These are phyloP conservation scores for Fusarium sp. DNA, from an alignment of 2,329 filamentous ascomycete genomes.

Conservation along the genomic window DNA sequence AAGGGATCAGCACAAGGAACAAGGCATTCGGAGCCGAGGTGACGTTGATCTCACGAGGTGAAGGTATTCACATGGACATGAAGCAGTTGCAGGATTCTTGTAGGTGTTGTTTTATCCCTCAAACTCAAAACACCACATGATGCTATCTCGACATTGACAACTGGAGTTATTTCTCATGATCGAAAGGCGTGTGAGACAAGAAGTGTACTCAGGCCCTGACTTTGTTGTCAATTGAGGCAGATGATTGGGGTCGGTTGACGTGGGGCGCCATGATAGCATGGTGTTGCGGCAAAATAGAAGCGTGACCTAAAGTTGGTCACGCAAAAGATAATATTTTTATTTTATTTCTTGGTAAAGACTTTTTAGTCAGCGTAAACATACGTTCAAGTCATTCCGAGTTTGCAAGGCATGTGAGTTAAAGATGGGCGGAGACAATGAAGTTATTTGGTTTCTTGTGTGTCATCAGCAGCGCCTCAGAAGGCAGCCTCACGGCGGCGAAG, in stretches of 20 bases:
- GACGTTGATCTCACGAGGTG: slow-evolving; percentile 32
- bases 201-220: slow-evolving; percentile 36
- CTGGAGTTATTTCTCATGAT: slow-evolving; percentile 8
- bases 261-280: slow-evolving; percentile 23
- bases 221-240: slow-evolving; percentile 39
- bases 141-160: slow-evolving; percentile 9
- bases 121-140: slow-evolving; percentile 27
- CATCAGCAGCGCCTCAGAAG: slow-evolving; percentile 19
- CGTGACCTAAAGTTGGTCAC: slow-evolving; percentile 37
- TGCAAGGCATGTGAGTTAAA: slow-evolving; percentile 20
- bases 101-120: slow-evolving; percentile 13
- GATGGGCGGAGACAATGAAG: background rate
- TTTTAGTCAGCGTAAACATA: background rate
- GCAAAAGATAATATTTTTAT: slow-evolving; percentile 10
- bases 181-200: slow-evolving; percentile 29
- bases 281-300: slow-evolving; percentile 29
- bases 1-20: slow-evolving; percentile 14
- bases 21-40: slow-evolving; percentile 18
- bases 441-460: background rate
- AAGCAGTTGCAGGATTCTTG: background rate
- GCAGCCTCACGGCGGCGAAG: slow-evolving; percentile 26
- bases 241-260: slow-evolving; percentile 43
- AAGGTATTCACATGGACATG: slow-evolving; percentile 40
- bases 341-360: background rate
- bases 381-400: background rate